phyloP scores from a whole-genome alignment of 768 basidiomycete species.

The Boletus rubescentipes region DNA sequence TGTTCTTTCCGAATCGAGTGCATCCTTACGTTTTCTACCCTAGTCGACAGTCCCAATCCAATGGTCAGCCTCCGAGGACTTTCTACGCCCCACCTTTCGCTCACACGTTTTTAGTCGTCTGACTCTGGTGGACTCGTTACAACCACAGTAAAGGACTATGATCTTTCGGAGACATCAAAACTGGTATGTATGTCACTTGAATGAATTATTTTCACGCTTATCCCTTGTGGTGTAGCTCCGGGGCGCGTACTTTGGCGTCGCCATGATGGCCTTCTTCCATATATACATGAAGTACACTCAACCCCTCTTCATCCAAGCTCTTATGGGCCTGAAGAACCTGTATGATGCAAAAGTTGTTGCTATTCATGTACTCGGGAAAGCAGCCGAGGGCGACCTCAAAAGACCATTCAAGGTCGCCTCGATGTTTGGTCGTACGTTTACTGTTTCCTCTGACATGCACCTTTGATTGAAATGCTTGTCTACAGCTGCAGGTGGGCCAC shows the following conservation, averaged over 20 bases:
- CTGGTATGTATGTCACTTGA: slow-evolving; percentile 48
- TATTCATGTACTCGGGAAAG: slow-evolving; percentile 78
- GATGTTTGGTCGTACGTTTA: slow-evolving; percentile 65
- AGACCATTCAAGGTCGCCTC: slow-evolving; percentile 82
- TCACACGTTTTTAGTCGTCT: slow-evolving; percentile 42
- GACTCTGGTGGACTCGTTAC: slow-evolving; percentile 75
- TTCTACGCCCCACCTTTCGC: not conserved
- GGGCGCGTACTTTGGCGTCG: slow-evolving; percentile 68
- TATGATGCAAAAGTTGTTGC: slow-evolving; percentile 84
- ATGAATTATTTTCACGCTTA: not conserved
- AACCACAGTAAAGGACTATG: slow-evolving; percentile 94
- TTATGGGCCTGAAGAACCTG: slow-evolving; percentile 92
- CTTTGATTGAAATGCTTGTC: not conserved
- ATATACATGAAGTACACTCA: slow-evolving; percentile 94
- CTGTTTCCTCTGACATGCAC: not conserved
- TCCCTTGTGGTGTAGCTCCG: slow-evolving; percentile 45
- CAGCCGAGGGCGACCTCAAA: slow-evolving; percentile 83
- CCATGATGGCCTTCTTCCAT: slow-evolving; percentile 93
- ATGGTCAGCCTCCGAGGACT: slow-evolving; percentile 52
- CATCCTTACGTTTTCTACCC: slow-evolving; percentile 4
- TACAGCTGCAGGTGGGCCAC: slow-evolving; percentile 60
- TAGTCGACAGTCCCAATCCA: slow-evolving; percentile 73
- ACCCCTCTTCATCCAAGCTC: slow-evolving; percentile 90
- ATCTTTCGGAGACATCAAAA: slow-evolving; percentile 85
- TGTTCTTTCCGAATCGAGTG: not conserved